Evolutionary conservation across 768 basidiomycete genomes (phyloP).

Genomic region (Termitomyces sp.): DNA sequence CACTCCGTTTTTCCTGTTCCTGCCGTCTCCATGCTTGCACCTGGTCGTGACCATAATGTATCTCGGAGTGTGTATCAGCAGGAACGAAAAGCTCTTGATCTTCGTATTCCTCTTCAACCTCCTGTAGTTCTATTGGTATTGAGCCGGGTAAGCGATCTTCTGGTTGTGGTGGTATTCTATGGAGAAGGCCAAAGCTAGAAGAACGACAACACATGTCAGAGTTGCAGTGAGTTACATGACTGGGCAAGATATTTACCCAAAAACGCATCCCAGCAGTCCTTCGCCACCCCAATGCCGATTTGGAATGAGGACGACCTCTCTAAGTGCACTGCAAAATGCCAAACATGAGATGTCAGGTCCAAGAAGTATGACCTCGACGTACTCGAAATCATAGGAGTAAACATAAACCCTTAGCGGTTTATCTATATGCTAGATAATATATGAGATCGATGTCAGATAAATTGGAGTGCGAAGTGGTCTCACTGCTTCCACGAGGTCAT

Average conservation of each 20-base stretch:
- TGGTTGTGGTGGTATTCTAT: constrained; percentile 84
- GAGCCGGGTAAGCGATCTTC: constrained; percentile 51
- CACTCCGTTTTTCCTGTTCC: constrained; percentile 25
- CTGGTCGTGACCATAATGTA: constrained; percentile 19
- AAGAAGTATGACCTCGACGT: constrained; percentile 24
- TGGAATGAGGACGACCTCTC: constrained; percentile 92
- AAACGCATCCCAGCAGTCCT: constrained; percentile 91
- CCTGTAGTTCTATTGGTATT: constrained; percentile 50
- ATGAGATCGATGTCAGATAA: not conserved
- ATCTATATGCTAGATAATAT: constrained; percentile 68
- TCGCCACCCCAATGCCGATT: constrained; percentile 98
- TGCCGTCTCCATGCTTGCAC: constrained; percentile 24
- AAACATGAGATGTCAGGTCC: constrained; percentile 6
- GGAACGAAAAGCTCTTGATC: constrained; percentile 70
- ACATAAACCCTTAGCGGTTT: constrained; percentile 93
- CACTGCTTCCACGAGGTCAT: constrained; percentile 90
- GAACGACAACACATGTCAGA: not conserved
- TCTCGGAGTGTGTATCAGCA: constrained; percentile 44
- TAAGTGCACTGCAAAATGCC: constrained; percentile 56
- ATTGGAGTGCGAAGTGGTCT: constrained; percentile 18
- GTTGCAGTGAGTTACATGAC: constrained; percentile 3
- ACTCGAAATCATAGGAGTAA: constrained; percentile 97
- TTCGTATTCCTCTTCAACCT: constrained; percentile 46
- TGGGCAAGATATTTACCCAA: constrained; percentile 55
- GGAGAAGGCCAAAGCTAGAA: constrained; percentile 79